phyloP scores from a whole-genome alignment of 257 asterid species.

The Scutellaria baicalensis region DNA sequence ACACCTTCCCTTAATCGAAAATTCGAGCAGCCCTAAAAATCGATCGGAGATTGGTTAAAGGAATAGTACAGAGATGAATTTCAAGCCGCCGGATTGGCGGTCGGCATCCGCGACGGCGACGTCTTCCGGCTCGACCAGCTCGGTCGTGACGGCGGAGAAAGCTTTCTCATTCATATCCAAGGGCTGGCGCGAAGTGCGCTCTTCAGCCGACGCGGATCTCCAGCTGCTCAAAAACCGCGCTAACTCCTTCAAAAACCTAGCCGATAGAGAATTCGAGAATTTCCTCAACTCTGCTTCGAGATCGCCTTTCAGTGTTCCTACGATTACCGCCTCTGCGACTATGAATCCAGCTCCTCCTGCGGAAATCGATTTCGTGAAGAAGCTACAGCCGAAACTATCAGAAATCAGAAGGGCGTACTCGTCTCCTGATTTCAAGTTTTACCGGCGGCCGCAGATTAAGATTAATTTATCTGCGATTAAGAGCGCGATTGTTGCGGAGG shows the following conservation, averaged over 20 bases:
- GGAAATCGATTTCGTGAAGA: slow-evolving; percentile 79
- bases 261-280: slow-evolving; percentile 81
- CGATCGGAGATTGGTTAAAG: background rate
- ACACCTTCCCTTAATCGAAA: slow-evolving; percentile 9
- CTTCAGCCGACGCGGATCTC: slow-evolving; percentile 94
- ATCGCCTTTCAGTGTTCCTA: slow-evolving; percentile 63
- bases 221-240: slow-evolving; percentile 84
- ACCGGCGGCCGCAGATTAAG: slow-evolving; percentile 45
- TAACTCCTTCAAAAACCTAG: slow-evolving; percentile 61
- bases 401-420: slow-evolving; percentile 84
- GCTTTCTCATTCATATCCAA: slow-evolving; percentile 88
- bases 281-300: slow-evolving; percentile 79
- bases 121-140: slow-evolving; percentile 29
- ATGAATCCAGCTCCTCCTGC: slow-evolving; percentile 48
- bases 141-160: slow-evolving; percentile 76
- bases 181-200: slow-evolving; percentile 97
- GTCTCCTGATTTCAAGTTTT: slow-evolving; percentile 78
- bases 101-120: slow-evolving; percentile 33
- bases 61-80: slow-evolving; percentile 21
- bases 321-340: slow-evolving; percentile 68
- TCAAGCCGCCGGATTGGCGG: slow-evolving; percentile 62
- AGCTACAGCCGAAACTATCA: slow-evolving; percentile 66
- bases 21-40: slow-evolving; percentile 9
- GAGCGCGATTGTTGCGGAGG: slow-evolving; percentile 79
- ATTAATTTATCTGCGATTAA: slow-evolving; percentile 68